phyloP scores from a whole-genome alignment of 306 rosid species.

The Spatholobus suberectus region DNA sequence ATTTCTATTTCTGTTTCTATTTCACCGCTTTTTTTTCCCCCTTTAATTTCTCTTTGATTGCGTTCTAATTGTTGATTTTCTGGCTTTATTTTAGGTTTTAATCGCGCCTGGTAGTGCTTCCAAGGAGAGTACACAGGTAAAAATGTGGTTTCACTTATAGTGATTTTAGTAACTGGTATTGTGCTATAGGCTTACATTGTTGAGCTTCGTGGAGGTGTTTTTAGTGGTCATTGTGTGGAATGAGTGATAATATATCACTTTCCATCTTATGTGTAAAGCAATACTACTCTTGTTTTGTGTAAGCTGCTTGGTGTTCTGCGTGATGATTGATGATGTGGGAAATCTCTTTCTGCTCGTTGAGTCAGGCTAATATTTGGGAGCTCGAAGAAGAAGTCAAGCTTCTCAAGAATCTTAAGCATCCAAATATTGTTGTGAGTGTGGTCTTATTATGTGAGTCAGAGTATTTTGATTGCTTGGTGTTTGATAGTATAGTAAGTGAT shows the following conservation, averaged over 20 bases:
- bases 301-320: constrained; percentile 32
- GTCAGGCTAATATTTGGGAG: constrained; percentile 85
- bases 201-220: constrained; percentile 21
- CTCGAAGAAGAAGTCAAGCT: constrained; percentile 93
- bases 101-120: constrained; percentile 77
- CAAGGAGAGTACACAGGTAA: constrained; percentile 80
- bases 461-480: constrained; percentile 21
- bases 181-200: not conserved
- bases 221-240: constrained; percentile 6
- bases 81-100: constrained; percentile 62
- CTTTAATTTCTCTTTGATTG: not conserved
- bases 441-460: not conserved
- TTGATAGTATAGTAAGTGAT: not conserved
- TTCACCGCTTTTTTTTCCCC: not conserved
- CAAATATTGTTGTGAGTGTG: constrained; percentile 87
- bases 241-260: not conserved
- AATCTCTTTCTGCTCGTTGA: not conserved
- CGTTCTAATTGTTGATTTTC: constrained; percentile 21
- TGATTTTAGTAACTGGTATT: not conserved
- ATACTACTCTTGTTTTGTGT: constrained; percentile 2
- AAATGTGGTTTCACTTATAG: not conserved
- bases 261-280: not conserved
- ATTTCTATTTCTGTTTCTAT: constrained; percentile 34
- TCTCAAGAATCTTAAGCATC: constrained; percentile 88
- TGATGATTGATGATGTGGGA: constrained; percentile 27